Percentiles rank a stretch among this genome's conserved stretches.
phyloP scores from a whole-genome alignment of 495 filamentous ascomycete species.

The Xylaria telfairii region DNA sequence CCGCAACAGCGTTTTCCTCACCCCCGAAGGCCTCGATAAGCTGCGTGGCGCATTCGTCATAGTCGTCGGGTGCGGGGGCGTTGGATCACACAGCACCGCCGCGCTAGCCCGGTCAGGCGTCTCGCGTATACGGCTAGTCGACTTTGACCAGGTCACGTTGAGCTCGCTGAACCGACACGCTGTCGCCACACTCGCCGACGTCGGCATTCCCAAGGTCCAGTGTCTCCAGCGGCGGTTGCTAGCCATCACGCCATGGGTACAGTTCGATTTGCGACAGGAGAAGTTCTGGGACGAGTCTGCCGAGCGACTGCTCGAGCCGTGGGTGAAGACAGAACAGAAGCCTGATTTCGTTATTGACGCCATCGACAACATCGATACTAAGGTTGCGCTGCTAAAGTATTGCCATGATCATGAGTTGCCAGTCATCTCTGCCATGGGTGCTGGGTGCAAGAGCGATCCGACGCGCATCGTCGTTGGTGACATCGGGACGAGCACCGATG shows the following conservation, averaged over 20 bases:
- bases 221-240: constrained; percentile 78
- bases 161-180: constrained; percentile 94
- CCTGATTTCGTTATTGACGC: constrained; percentile 94
- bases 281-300: constrained; percentile 76
- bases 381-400: constrained; percentile 89
- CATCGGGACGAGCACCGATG: constrained; percentile 86
- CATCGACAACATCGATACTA: constrained; percentile 97
- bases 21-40: constrained; percentile 74
- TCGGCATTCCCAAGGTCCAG: constrained; percentile 92
- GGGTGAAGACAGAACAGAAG: constrained; percentile 65
- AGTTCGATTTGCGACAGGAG: constrained; percentile 86
- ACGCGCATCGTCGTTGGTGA: constrained; percentile 91
- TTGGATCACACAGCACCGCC: constrained; percentile 88
- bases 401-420: constrained; percentile 76
- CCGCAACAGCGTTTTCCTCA: constrained; percentile 92
- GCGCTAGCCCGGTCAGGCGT: constrained; percentile 91
- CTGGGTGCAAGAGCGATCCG: constrained; percentile 96
- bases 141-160: constrained; percentile 97
- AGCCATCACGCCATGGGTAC: constrained; percentile 87
- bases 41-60: constrained; percentile 84
- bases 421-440: constrained; percentile 95
- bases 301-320: constrained; percentile 65
- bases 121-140: constrained; percentile 83
- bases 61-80: constrained; percentile 91
- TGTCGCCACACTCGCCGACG: constrained; percentile 90